Evolutionary conservation across 2,329 filamentous ascomycete genomes (phyloP).

Genomic region (Lecanosticta acicola): DNA sequence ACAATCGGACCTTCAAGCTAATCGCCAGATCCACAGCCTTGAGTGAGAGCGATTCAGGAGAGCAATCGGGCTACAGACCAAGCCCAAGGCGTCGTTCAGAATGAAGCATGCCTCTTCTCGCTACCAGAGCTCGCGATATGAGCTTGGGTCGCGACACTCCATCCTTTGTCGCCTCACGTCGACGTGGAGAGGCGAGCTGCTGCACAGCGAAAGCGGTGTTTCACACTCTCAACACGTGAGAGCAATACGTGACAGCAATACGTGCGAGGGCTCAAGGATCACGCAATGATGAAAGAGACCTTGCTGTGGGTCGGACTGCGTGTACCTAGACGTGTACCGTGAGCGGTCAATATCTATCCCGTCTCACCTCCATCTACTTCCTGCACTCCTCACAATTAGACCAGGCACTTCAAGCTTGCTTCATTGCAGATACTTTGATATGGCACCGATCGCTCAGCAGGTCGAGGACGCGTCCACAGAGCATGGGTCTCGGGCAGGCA

Average conservation of each 20-base stretch:
- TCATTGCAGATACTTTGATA: neutral
- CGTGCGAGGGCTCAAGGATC: neutral
- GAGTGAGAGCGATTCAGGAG: too few relatives aligned
- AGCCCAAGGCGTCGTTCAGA: too few relatives aligned
- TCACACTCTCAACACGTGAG: too few relatives aligned
- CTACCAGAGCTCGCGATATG: neutral
- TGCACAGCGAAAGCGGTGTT: neutral
- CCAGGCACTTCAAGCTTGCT: neutral
- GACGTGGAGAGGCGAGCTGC: neutral
- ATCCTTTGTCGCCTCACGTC: neutral
- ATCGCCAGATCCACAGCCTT: too few relatives aligned
- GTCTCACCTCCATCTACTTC: too few relatives aligned
- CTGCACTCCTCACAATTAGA: too few relatives aligned
- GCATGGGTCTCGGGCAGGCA: neutral
- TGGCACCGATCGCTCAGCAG: slow-evolving; percentile 4
- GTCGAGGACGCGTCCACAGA: slow-evolving; percentile 3
- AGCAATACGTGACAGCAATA: too few relatives aligned
- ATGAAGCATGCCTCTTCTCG: too few relatives aligned
- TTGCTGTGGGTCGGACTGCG: neutral
- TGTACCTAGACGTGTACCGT: neutral
- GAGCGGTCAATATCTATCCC: neutral
- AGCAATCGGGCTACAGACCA: neutral
- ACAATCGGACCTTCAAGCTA: too few relatives aligned
- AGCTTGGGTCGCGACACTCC: neutral
- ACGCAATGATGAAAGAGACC: neutral